phyloP scores from a whole-genome alignment of 108 stramenopile species.

The Schizochytrium sp. region DNA sequence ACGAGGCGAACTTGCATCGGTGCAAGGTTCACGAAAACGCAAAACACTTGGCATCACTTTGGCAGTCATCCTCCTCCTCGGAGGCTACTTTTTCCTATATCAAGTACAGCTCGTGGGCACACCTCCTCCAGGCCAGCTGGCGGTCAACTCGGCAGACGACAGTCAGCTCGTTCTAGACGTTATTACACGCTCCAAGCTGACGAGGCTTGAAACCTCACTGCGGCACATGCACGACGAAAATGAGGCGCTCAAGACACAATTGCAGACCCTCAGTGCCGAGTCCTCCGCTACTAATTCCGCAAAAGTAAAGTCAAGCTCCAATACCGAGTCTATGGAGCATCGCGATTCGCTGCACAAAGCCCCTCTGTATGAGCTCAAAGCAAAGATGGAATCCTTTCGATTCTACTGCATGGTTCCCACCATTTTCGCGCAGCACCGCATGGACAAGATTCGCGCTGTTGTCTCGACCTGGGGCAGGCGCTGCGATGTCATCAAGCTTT shows the following conservation, averaged over 20 bases:
- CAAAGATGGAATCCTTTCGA: not conserved
- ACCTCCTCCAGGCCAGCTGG: not conserved
- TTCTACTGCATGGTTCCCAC: conserved; percentile 1
- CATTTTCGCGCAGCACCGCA: not conserved
- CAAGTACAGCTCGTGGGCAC: not conserved
- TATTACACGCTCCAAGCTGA: not conserved
- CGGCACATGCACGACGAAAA: not conserved
- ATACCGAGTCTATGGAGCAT: no score
- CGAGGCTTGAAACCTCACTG: not conserved
- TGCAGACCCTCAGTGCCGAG: not conserved
- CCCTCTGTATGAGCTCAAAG: not conserved
- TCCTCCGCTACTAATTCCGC: no score
- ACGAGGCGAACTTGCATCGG: not conserved
- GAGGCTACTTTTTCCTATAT: not conserved
- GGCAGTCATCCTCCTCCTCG: not conserved
- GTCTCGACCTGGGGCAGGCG: not conserved
- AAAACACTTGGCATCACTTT: not conserved
- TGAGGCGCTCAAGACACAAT: not conserved
- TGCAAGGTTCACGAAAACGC: no score
- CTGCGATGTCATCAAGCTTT: conserved; percentile 3
- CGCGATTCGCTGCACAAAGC: no score
- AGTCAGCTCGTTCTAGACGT: not conserved
- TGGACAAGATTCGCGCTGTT: not conserved
- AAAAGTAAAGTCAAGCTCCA: no score
- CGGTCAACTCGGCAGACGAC: not conserved